These are phyloP conservation scores for Tanacetum coccineum DNA, from an alignment of 129 eudicot species.

Conservation along the genomic window DNA sequence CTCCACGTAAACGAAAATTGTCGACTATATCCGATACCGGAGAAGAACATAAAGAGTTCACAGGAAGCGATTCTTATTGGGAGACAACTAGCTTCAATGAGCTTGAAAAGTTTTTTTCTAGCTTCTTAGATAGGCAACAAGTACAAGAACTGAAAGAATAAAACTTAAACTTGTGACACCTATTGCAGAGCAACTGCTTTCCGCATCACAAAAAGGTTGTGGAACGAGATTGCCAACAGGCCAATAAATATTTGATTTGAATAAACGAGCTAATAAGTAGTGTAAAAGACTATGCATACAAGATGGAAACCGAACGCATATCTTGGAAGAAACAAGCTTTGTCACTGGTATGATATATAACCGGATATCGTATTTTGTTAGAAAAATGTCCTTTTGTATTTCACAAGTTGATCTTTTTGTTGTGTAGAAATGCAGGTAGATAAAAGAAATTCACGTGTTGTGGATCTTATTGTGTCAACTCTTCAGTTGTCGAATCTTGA, in stretches of 20 bases:
- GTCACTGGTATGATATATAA: slow-evolving; percentile 50
- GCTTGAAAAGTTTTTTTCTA: slow-evolving; percentile 70
- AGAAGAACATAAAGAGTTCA: slow-evolving; percentile 25
- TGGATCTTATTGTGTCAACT: slow-evolving; percentile 74
- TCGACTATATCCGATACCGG: slow-evolving; percentile 28
- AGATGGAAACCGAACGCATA: slow-evolving; percentile 74
- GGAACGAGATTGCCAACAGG: slow-evolving; percentile 60
- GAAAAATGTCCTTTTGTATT: neutral
- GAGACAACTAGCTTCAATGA: slow-evolving; percentile 51
- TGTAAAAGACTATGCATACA: slow-evolving; percentile 47
- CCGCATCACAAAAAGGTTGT: slow-evolving; percentile 68
- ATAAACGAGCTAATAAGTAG: slow-evolving; percentile 59
- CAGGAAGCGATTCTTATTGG: slow-evolving; percentile 28
- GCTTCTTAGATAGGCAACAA: slow-evolving; percentile 81
- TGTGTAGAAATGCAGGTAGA: slow-evolving; percentile 59
- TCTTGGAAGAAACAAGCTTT: slow-evolving; percentile 74
- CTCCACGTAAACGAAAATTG: slow-evolving; percentile 72
- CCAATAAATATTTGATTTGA: slow-evolving; percentile 54
- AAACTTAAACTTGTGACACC: slow-evolving; percentile 91
- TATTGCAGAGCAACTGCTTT: slow-evolving; percentile 66
- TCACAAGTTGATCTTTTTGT: neutral
- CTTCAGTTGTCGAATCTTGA: slow-evolving; percentile 77
- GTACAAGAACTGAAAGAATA: slow-evolving; percentile 80
- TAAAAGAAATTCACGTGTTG: slow-evolving; percentile 49
- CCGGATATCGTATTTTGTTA: neutral